Evolutionary conservation across 768 basidiomycete species (phyloP), one percentile per base, ranked within the genome.

Genomic region (Mycena metata): DNA sequence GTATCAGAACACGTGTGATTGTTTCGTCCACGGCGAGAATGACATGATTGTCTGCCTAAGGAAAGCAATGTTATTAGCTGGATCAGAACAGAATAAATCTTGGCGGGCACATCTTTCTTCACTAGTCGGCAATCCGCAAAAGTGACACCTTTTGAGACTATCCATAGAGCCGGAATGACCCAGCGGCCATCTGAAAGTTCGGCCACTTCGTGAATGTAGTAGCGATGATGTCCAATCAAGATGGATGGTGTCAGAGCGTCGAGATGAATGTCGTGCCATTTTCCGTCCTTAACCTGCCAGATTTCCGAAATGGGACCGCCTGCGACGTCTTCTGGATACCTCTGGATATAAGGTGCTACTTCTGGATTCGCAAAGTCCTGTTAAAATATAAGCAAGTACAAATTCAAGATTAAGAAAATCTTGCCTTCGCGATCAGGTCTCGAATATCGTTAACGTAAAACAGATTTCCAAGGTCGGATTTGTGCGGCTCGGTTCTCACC

Each of bases 291-390:
- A 0, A 70, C 79, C 69, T 81, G 81, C 73, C 75, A 81, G 13
- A 77, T 72, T 66, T 80, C 79, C 0, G 76, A 78, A 5, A 80
- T 69, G 2, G 75, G 54, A 1, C 77, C 74, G 50, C 74, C 57
- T 0, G 33, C 54, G 1, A 76, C 65, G n/a, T 80, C 76, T 1
- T 76, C 76, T 3, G 79, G 79, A 66, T 81, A 80, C 7, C 71
- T 66, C 12, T 68, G 72, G 13, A 81, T 73, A 30, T 80, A 70
- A 5, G 63, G 51, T 33, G 73, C 59, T 7, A 77, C 69, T 11
- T 66, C 42, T 7, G 79, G 78, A 57, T 80, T 81, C 9, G 74
- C 55, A 74, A 77, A 81, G 56, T 81, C 79, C 78, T 81, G 55
- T n/a, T n/a, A n/a, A n/a, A n/a, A n/a, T n/a, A n/a, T n/a, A n/a